Evolutionary conservation across 2,329 filamentous ascomycete genomes (phyloP), one percentile per base, ranked within the genome.

Genomic region (Alternaria incomplexa): DNA sequence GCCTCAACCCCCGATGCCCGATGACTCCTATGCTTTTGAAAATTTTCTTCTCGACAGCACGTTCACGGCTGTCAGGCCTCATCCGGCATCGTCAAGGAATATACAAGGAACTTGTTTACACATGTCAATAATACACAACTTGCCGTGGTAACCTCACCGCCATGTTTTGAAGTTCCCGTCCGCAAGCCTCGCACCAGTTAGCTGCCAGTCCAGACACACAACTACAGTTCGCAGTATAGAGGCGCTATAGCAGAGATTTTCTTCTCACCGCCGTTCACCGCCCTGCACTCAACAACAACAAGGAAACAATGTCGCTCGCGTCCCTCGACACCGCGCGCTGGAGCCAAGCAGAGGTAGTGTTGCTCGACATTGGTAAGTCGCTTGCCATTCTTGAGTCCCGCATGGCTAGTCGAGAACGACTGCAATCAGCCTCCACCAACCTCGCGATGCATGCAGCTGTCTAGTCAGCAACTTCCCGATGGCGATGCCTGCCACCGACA

Each of bases 311-410:
- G 76, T 65, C 71, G 66, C 61, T 57, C 67, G 71, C 69, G 36
- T 63, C 71, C 32, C 63, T 79, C 63, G 66, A 79, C 61, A 23
- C 32, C 62, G 68, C 57, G 62, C 74, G 76, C 63, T 79, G 77
- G 76, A 65, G 54, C 50, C 58, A 61, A 69, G 71, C 83, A 56
- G 83, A 84, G 72, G 82, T 84, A 36, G 81, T 87, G 71, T 77
- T 88, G 71, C 83, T 88, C 69, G 86, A 88, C 77, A 88, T 88
- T 75, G 86, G 86, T 88, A 82, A 83, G 83, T 80, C 43, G 63
- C 62, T 59, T 52, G 61, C 63, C 56, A 56, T 62, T 58, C 63
- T 67, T 64, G 63, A 67, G 66, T 70, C 61, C 50, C 54, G 57
- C 59, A 46, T 52, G 60, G 48, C 44, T 62, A 32, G 45, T 51